Base-by-base conservation (phyloP, 768 basidiomycete genomes). In the Clitopilus passeckerianus region DNA sequence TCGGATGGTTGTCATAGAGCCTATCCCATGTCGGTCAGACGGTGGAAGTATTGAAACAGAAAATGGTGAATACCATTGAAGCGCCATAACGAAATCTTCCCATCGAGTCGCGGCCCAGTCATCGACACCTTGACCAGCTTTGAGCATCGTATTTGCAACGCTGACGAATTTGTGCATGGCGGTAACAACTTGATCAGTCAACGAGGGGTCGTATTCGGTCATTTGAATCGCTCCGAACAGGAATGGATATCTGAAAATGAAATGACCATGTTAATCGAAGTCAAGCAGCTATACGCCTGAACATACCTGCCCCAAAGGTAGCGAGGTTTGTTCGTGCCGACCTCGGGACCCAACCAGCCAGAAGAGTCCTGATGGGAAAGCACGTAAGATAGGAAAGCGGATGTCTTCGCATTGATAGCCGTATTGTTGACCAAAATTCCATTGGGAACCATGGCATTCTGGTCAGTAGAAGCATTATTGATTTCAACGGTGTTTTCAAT, bases 211-310 rank as follows among this genome's bases (percentile, higher is more conserved):
- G 44, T 69, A 71, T 64, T 84, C 83, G 1, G 77, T 75, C 77
- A 83, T 80, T 70, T 84, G 82, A 27, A 83, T 83, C 2, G 81
- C 83, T 14, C 82, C 82, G 60, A 84, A 81, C 66, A 85, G 75
- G 71, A 83, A 84, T 0, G 83, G 82, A 60, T 83, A 83, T 58
- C 81, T 79, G n/a, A 9, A 12, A 46, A 18, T 23, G 44, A 46
- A 34, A 24, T 57, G 34, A 43, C 14, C n/a, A 33, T 24, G 41
- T 20, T 16, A 52, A 20, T 37, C 16, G n/a, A n/a, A 27, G 22
- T 2, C 16, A 23, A 46, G 43, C 7, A 15, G 23, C 6, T 23
- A 35, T 34, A 9, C 5, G 34, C n/a, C 14, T 8, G 18, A 20
- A 56, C 67, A 12, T 56, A 80, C 76, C 81, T 74, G 58, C 82